phyloP scores from a whole-genome alignment of 2,329 filamentous ascomycete genomes.

The Thermothelomyces thermophilus region DNA sequence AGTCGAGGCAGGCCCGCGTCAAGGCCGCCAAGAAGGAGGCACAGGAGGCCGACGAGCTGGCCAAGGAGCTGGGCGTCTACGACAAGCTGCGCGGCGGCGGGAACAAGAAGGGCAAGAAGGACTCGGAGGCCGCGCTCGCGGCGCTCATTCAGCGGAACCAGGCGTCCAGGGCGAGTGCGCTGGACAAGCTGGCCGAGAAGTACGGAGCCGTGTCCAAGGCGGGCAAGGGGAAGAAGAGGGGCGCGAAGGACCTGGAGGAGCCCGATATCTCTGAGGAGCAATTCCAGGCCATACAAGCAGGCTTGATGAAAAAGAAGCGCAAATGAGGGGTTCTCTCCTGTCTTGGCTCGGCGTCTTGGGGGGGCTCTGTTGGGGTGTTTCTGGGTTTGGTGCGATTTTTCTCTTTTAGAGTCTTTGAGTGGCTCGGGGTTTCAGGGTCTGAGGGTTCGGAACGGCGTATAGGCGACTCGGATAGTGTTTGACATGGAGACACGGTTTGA shows the following conservation, averaged over 20 bases:
- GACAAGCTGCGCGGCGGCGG: constrained; percentile 58
- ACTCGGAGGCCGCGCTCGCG: constrained; percentile 52
- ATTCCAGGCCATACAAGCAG: constrained; percentile 51
- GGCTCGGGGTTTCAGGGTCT: too few relatives aligned
- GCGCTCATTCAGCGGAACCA: constrained; percentile 70
- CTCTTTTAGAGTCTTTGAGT: too few relatives aligned
- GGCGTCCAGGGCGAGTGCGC: constrained; percentile 56
- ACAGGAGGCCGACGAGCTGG: constrained; percentile 66
- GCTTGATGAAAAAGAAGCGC: constrained; percentile 33
- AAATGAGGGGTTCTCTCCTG: constrained; percentile 3
- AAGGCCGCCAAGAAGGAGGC: constrained; percentile 61
- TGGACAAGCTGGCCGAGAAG: constrained; percentile 71
- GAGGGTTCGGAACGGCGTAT: too few relatives aligned
- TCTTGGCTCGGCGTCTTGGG: background rate
- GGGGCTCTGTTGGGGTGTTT: background rate
- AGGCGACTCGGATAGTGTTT: too few relatives aligned
- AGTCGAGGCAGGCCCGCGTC: constrained; percentile 51
- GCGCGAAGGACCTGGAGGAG: constrained; percentile 52
- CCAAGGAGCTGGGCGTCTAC: constrained; percentile 67
- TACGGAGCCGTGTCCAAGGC: constrained; percentile 45
- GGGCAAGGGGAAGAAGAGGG: constrained; percentile 47
- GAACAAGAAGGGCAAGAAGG: constrained; percentile 34
- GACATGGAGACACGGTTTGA: too few relatives aligned
- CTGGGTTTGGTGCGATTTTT: background rate
- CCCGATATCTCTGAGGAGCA: constrained; percentile 54